Evolutionary conservation across 2,329 filamentous ascomycete species (phyloP), one percentile per base, ranked within the genome.

Genomic region (Nemania diffusa): DNA sequence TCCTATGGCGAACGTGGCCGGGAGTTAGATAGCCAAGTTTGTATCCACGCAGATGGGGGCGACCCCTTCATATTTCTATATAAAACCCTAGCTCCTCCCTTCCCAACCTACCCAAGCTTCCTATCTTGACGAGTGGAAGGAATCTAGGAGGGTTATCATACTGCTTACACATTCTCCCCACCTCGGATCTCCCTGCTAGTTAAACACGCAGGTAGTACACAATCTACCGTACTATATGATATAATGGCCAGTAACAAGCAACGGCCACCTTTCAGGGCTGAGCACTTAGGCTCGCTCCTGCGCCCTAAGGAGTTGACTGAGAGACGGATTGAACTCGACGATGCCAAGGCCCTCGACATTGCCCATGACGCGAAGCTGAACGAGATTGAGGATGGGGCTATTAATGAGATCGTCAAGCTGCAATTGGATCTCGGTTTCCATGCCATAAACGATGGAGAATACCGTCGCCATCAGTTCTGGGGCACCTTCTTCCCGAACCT

Each of bases 281-380:
- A 93, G 83, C 91, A 93, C 75, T 83, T 92, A 71, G 91, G 91
- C 72, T 92, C 90, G 5, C 83, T 93, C 34, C 86, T 93, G 53
- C 89, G 91, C 11, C 91, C 91, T 5, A 80, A 89, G 70, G 82
- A 86, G 66, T 82, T 92, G 60, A 82, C 90, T 26, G 84, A 89
- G 62, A 87, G 86, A 70, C 89, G 91, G 71, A 83, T 88, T 67
- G 73, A 77, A 60, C 76, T 81, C 37, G 79, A 81, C 55, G 73
- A 77, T 26, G 75, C 76, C 57, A 80, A 81, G 63, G 79, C 79
- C 15, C 69, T 80, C 15, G 78, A 78, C 6, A 78, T 80, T 42
- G 73, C 72, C n/a, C 76, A 79, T 37, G 81, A 83, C 65, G 72
- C 77, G 55, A 79, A 80, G 71, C 82, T 92, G 27, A 79, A 79